Conservation (phyloP, 2,329 filamentous ascomycete genomes). For the Curvularia sp. region DNA sequence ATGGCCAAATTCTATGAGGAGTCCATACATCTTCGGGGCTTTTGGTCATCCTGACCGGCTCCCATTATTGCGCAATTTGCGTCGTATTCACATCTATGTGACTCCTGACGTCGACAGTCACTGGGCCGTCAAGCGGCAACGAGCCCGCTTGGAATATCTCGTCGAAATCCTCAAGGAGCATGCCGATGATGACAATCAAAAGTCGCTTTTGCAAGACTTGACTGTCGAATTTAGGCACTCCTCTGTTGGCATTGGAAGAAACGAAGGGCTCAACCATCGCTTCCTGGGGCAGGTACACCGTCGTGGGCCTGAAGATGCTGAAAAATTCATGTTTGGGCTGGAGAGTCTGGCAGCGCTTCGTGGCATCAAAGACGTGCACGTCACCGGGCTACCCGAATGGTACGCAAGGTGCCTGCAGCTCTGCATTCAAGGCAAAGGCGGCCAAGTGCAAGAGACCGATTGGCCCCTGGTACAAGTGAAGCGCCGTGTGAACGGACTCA, state of each 20-base stretch:
- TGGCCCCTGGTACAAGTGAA: slow-evolving; percentile 26
- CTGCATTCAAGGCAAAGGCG: slow-evolving; percentile 31
- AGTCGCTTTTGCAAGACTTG: slow-evolving; percentile 26
- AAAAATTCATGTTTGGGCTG: slow-evolving; percentile 27
- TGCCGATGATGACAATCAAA: slow-evolving; percentile 24
- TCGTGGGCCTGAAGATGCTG: not conserved
- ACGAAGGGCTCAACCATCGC: not conserved
- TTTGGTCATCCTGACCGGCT: slow-evolving; percentile 21
- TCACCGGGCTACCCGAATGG: slow-evolving; percentile 29
- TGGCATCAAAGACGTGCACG: slow-evolving; percentile 26
- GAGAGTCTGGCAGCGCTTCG: slow-evolving; percentile 27
- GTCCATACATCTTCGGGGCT: slow-evolving; percentile 28
- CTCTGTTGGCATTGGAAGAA: not conserved
- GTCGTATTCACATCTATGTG: slow-evolving; percentile 24
- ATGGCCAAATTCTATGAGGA: slow-evolving; percentile 19
- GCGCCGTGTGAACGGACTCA: not conserved
- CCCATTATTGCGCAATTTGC: slow-evolving; percentile 27
- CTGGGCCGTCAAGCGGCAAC: slow-evolving; percentile 26
- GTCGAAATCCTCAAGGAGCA: slow-evolving; percentile 30
- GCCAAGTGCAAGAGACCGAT: slow-evolving; percentile 23
- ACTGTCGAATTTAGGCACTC: slow-evolving; percentile 3
- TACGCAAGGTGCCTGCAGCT: slow-evolving; percentile 29
- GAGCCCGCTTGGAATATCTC: slow-evolving; percentile 29
- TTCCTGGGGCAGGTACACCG: no score
- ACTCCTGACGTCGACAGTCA: slow-evolving; percentile 5